Evolutionary conservation across 768 basidiomycete species (phyloP), one percentile per base, ranked within the genome.

Genomic region (Xerocomus brunneocitrinus): DNA sequence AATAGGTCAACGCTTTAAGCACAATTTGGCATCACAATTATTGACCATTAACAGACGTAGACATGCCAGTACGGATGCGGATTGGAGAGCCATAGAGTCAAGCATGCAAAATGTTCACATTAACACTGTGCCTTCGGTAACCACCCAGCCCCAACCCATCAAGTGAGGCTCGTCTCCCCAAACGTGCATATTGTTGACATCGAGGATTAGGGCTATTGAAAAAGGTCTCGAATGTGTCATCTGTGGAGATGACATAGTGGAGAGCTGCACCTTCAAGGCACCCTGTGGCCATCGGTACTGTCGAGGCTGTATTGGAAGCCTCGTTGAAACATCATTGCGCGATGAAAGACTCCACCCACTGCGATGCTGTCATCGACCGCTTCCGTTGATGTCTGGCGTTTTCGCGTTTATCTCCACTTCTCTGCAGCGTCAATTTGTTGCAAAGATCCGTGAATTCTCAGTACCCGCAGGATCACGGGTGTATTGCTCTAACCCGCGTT

Each of bases 321-420:
- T 82, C 32, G 75, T 77, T 16, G 61, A 72, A 43, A 52, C 73
- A 0, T 74, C 76, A 22, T 71, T 72, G 10, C 68, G 65, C 3
- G 82, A 84, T 56, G 82, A 83, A 55, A 69, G 76, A 0, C 72
- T 82, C 4, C 75, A 74, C 51, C 81, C 82, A 0, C 69, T 80
- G 8, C 73, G 76, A 34, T 84, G 81, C 59, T 83, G 80, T 62
- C 62, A 71, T 28, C 58, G 70, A 32, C 62, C 63, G 0, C 68
- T 81, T 38, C 66, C 73, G 2, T 47, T 66, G 24, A 47, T 40
- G 13, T 50, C 43, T 0, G 57, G 58, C 10, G 41, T 76, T 14
- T 52, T 56, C 8, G 62, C 50, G 6, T 70, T 74, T 44, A 65
- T 79, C 10, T 56, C 70, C 0, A 0, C 43, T 3, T 43, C 55